Conservation (phyloP, 139 green algal species). For the Haematococcus sp. region DNA sequence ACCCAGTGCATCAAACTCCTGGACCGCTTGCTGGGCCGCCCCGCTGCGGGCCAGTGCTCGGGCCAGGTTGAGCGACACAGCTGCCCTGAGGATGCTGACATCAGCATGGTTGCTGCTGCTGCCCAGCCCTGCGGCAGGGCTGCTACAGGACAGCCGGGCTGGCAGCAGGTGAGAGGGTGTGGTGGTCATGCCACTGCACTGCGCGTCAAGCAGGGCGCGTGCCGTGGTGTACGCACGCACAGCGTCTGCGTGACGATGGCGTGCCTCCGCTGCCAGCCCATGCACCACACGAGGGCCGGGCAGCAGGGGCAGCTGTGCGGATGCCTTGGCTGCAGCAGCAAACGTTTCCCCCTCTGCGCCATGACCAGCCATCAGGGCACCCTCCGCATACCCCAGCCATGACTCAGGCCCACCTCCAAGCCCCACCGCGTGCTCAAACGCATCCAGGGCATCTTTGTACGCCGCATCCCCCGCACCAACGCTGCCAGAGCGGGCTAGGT, state of each 20-base stretch:
- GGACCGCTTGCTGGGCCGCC: background rate
- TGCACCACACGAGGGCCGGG: conserved; percentile 45
- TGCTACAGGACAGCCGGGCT: background rate
- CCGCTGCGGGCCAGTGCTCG: conserved; percentile 21
- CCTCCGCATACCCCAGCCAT: conserved; percentile 27
- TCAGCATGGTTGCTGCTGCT: background rate
- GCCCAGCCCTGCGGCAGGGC: background rate
- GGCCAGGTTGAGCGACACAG: conserved; percentile 34
- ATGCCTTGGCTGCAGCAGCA: conserved; percentile 39
- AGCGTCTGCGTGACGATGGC: conserved; percentile 28
- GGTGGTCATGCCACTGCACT: too few species aligned
- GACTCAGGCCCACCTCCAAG: conserved; percentile 53
- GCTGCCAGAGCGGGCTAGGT: conserved; percentile 33
- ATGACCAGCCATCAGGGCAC: conserved; percentile 18
- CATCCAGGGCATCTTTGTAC: conserved; percentile 31
- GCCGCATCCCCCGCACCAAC: conserved; percentile 6
- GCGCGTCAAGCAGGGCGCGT: conserved; percentile 25
- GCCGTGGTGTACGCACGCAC: conserved; percentile 17
- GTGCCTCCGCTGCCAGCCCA: conserved; percentile 53
- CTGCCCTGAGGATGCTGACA: background rate
- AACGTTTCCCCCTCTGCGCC: conserved; percentile 28
- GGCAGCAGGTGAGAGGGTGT: too few species aligned
- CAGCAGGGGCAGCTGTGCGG: conserved; percentile 56
- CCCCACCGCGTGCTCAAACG: conserved; percentile 52
- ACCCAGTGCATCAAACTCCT: conserved; percentile 24